Evolutionary conservation across 371 early-diverging fungal species (phyloP).

Genomic region (Apophysomyces sp.): DNA sequence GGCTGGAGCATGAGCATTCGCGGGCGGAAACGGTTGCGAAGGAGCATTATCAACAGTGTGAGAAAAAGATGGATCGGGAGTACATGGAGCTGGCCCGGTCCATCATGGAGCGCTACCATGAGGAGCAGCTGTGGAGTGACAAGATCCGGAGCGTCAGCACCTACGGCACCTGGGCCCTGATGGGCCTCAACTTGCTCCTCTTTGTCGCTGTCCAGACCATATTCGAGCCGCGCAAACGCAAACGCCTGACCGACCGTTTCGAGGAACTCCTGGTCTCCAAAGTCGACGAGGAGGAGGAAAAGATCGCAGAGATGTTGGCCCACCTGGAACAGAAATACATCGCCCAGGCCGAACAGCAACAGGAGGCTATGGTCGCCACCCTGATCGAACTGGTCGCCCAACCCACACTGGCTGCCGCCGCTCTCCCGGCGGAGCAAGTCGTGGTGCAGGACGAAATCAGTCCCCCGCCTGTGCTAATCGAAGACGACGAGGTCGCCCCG

Average conservation of each 20-base stretch:
- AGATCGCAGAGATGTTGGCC: slow-evolving; percentile 27
- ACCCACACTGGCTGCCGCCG: not conserved
- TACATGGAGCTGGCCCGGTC: slow-evolving; percentile 68
- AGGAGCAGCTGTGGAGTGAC: slow-evolving; percentile 97
- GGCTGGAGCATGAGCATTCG: slow-evolving; percentile 77
- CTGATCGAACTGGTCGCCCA: slow-evolving; percentile 11
- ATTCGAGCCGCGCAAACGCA: slow-evolving; percentile 78
- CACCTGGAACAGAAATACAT: slow-evolving; percentile 19
- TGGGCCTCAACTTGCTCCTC: slow-evolving; percentile 70
- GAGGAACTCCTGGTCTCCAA: slow-evolving; percentile 58
- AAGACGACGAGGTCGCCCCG: not conserved
- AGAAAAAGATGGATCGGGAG: slow-evolving; percentile 69
- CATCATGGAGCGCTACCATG: slow-evolving; percentile 81
- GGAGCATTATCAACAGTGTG: slow-evolving; percentile 55
- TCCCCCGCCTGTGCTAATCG: not conserved
- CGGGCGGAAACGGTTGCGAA: slow-evolving; percentile 64
- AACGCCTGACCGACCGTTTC: slow-evolving; percentile 70
- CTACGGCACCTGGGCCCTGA: slow-evolving; percentile 81
- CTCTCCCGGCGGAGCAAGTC: not conserved
- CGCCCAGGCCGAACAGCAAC: slow-evolving; percentile 18
- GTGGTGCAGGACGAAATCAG: not conserved
- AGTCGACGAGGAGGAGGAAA: slow-evolving; percentile 43
- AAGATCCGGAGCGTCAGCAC: slow-evolving; percentile 91
- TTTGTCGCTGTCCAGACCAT: slow-evolving; percentile 74
- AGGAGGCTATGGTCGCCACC: slow-evolving; percentile 22